Base-by-base conservation (phyloP, 495 filamentous ascomycete genomes). In the Thermothielavioides terrestris region DNA sequence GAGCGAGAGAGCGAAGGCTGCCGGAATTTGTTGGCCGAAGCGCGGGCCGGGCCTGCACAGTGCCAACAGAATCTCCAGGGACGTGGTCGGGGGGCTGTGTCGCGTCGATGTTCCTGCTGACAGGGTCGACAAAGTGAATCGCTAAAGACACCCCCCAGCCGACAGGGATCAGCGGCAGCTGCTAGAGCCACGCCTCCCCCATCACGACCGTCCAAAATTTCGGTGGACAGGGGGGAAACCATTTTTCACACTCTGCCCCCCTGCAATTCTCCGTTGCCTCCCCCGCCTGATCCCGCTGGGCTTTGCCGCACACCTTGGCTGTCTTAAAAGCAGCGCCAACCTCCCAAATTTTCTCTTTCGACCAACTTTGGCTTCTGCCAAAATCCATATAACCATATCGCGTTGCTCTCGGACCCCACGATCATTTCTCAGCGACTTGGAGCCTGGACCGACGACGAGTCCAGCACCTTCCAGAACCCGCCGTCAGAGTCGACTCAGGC, bases 401-500 rank as follows among this genome's bases (percentile, higher is more conserved):
- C n/a, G 26, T 37, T 36, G 47, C 15, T 26, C n/a, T n/a, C 38
- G 22, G 17, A 12, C 15, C 46, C 52, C 46, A 47, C 54, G 57
- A 25, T 46, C 30, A 52, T 57, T 56, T 49, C 17, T 42, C 55
- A 61, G 35, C 42, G 40, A 22, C 17, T 42, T 48, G 8, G 12
- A 42, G 21, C 23, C 61, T 62, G 63, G 64, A 60, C 53, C 59
- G 14, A 26, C 37, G 48, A 52, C 42, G 57, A 43, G 58, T 67
- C 62, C 62, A 58, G 63, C 36, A 34, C 14, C 10, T 52, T 58
- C 59, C 53, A 64, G 55, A 58, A 58, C 22, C 32, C 15, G 32
- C 54, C 55, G 46, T 62, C 63, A 62, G 46, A 47, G 63, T 64
- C 59, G 49, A 18, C 18, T 1, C 23, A 49, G 58, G 60, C 63